Evolutionary conservation across 495 filamentous ascomycete genomes (phyloP).

Genomic region (Cercophora scortea): DNA sequence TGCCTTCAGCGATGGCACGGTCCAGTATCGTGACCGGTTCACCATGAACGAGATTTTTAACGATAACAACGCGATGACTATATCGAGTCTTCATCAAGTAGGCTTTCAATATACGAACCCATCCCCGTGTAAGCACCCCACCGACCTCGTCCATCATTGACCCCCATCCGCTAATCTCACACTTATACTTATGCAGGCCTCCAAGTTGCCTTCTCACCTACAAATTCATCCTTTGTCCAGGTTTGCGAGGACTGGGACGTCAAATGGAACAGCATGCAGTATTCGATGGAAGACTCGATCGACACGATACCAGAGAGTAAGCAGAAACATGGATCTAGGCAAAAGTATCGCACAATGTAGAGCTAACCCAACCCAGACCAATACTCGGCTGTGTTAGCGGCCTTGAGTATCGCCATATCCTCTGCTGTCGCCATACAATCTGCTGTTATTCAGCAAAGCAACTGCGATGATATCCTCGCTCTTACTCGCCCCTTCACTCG

Average conservation of each 20-base stretch:
- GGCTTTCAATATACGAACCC: constrained; percentile 58
- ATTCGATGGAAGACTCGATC: constrained; percentile 34
- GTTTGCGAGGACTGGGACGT: constrained; percentile 59
- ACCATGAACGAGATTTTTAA: constrained; percentile 58
- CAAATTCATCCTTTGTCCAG: constrained; percentile 56
- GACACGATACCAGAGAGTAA: constrained; percentile 35
- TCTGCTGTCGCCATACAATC: constrained; percentile 37
- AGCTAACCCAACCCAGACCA: constrained; percentile 10
- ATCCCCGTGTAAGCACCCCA: constrained; percentile 38
- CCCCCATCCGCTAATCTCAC: background rate
- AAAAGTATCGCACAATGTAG: no score
- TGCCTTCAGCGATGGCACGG: constrained; percentile 64
- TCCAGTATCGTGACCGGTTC: constrained; percentile 67
- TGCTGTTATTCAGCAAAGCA: constrained; percentile 30
- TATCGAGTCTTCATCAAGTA: constrained; percentile 62
- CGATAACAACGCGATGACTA: constrained; percentile 51
- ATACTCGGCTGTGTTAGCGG: constrained; percentile 30
- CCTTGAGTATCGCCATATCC: constrained; percentile 24
- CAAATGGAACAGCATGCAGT: constrained; percentile 56
- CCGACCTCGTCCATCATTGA: constrained; percentile 15
- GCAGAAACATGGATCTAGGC: background rate
- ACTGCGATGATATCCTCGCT: constrained; percentile 70
- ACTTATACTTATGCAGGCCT: constrained; percentile 35
- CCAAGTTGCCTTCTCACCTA: constrained; percentile 66
- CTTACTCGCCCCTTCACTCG: constrained; percentile 46